Base-by-base conservation (phyloP, 2,329 filamentous ascomycete species). In the Purpureocillium lavendulum region DNA sequence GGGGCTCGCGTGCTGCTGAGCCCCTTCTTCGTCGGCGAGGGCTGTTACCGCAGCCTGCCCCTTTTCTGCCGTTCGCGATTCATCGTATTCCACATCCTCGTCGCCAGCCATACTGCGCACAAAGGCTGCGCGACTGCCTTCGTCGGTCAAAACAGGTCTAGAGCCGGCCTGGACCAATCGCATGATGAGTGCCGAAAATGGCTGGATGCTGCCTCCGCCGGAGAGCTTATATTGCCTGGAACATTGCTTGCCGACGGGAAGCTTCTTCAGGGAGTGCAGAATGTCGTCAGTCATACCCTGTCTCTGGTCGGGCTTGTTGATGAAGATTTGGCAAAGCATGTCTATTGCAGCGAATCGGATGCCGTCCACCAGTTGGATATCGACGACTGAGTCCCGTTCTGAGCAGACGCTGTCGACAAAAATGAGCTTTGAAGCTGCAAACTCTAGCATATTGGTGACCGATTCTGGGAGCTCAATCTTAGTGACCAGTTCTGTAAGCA, bases 181-280 rank as follows among this genome's bases (percentile, higher is more conserved):
- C 83, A 98, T 94, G 40, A 98, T 86, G 21, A 98, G 68, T 8
- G 92, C 94, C 14, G 90, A 96, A 2, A 98, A 85, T 4, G 94
- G 79, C 59, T 97, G 92, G 18, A 98, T 96, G 38, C 80, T 92
- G 43, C 83, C 87, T 26, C 87, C 87, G 53, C 92, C 87, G 7
- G 79, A 75, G 29, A 96, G 77, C 58, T 92, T 92, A 65, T 90
- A 98, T 49, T 97, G 90, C 37, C 90, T 77, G 12, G 92, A 89
- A 54, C 86, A 94, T 52, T 92, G 85, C 54, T 89, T 89, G 10
- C 86, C 87, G 13, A 94, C 83, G 0, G 92, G 90, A 4, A 98
- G 69, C 58, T 95, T 95, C 59, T 96, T 90, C 13, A 98, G 63
- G 0, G 89, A 96, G 1, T 83, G 87, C 21, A 98, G 65, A 40